Base-by-base conservation (phyloP, 139 green algal genomes). In the Penium margaritaceum region DNA sequence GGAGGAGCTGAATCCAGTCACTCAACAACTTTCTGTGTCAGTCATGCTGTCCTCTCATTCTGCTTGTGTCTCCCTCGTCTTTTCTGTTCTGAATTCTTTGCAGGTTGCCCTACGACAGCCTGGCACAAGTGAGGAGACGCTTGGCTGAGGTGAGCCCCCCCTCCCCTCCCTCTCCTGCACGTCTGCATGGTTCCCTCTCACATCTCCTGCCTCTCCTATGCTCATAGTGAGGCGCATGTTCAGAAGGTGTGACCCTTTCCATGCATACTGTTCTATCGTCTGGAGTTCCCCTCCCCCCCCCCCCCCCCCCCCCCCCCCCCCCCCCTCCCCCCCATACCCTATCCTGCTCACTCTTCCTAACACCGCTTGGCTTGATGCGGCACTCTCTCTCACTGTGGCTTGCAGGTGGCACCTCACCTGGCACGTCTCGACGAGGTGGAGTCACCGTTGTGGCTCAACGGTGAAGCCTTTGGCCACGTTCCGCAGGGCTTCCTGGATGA, bases 31-130 rank as follows among this genome's bases (percentile, higher is more conserved):
- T 62, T 17, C 7, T 70, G 7, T 24, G 24, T 29, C 62, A 61
- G 15, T 17, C 14, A 14, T 17, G 7, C 21, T 70, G 63, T 58
- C 7, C n/a, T n/a, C n/a, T n/a, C n/a, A n/a, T n/a, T n/a, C n/a
- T n/a, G n/a, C n/a, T n/a, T n/a, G n/a, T n/a, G n/a, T n/a, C n/a
- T n/a, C n/a, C n/a, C n/a, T n/a, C n/a, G n/a, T 7, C 37, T 53
- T 15, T 63, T 24, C 39, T 63, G 7, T 17, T 63, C n/a, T 33
- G 39, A 66, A 29, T 12, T 63, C 39, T 27, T 29, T 67, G 32
- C 70, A 77, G 55, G 17, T 84, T 98, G 68, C 92, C 93, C 1
- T 97, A 97, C 71, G 87, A 96, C 82, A 87, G 65, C 7, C 57
- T 88, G 27, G 81, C 85, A 1, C 87, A 76, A 17, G 83, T 97